These are phyloP conservation scores for Pseudozyma hubeiensis DNA, from an alignment of 1,284 basidiomycete species.

Conservation along the genomic window DNA sequence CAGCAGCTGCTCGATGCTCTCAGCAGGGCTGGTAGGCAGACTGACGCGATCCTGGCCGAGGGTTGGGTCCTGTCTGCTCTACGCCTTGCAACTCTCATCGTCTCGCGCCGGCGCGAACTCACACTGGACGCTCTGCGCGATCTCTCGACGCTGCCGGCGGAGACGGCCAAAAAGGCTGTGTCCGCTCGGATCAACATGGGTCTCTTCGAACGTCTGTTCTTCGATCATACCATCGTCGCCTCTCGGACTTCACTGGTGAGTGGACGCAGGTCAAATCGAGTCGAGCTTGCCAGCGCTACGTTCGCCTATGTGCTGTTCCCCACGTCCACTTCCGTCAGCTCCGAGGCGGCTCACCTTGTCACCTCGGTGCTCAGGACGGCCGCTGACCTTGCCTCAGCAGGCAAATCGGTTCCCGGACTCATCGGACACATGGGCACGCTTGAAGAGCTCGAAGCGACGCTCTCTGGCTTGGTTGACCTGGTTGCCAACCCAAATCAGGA, in stretches of 20 bases:
- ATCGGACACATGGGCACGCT: conserved; percentile 66
- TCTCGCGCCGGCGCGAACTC: conserved; percentile 41
- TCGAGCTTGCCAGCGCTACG: conserved; percentile 50
- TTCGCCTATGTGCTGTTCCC: conserved; percentile 51
- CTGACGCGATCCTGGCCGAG: conserved; percentile 78
- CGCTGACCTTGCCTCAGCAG: conserved; percentile 28
- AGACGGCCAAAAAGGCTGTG: conserved; percentile 42
- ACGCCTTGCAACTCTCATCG: conserved; percentile 71
- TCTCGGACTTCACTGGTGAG: conserved; percentile 29
- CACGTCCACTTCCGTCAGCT: conserved; percentile 45
- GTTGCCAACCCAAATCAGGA: conserved; percentile 74
- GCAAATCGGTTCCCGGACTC: conserved; percentile 39
- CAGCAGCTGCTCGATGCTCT: conserved; percentile 75
- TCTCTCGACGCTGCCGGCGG: conserved; percentile 41
- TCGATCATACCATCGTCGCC: conserved; percentile 52
- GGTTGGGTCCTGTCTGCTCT: conserved; percentile 78
- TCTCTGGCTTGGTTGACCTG: conserved; percentile 54
- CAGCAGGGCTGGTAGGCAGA: conserved; percentile 75
- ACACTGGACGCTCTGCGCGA: conserved; percentile 40
- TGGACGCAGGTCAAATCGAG: conserved; percentile 36
- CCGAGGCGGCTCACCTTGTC: conserved; percentile 53
- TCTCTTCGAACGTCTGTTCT: conserved; percentile 53
- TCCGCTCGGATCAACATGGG: conserved; percentile 35
- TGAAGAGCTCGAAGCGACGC: conserved; percentile 56
- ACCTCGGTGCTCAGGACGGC: conserved; percentile 51